Evolutionary conservation across 768 basidiomycete genomes (phyloP).

Genomic region (Strobilomyces confusus): DNA sequence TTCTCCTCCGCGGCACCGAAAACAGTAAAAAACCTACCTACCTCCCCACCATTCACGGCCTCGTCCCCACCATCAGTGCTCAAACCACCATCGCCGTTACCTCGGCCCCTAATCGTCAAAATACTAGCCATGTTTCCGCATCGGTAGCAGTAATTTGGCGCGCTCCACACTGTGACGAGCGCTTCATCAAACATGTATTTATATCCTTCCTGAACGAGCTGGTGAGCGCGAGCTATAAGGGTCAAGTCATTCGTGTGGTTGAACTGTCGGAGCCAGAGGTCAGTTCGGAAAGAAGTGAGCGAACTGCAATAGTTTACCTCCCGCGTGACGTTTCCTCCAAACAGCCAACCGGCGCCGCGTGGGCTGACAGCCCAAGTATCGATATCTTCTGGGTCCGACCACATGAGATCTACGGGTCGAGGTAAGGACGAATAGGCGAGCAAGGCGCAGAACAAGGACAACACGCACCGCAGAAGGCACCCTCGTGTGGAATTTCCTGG

Average conservation of each 20-base stretch:
- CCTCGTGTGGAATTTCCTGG: conserved; percentile 98
- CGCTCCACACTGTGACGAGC: conserved; percentile 91
- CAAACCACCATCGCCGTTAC: conserved; percentile 32
- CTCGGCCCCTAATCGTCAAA: conserved; percentile 70
- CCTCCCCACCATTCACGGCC: conserved; percentile 12
- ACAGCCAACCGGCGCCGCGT: conserved; percentile 93
- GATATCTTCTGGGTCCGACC: conserved; percentile 95
- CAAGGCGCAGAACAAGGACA: background rate
- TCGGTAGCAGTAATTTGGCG: conserved; percentile 82
- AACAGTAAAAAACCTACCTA: conserved; percentile 64
- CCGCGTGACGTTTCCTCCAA: conserved; percentile 79
- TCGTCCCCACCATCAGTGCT: conserved; percentile 1
- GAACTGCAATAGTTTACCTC: conserved; percentile 48
- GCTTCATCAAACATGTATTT: conserved; percentile 96
- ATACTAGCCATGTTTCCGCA: conserved; percentile 93
- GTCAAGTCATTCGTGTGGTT: conserved; percentile 86
- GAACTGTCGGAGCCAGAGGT: conserved; percentile 50
- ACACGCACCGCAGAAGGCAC: conserved; percentile 85
- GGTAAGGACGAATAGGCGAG: background rate
- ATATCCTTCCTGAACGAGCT: conserved; percentile 93
- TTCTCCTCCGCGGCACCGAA: conserved; percentile 90
- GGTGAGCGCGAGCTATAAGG: conserved; percentile 93
- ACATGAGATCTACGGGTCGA: conserved; percentile 76
- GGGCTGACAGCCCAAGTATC: conserved; percentile 97
- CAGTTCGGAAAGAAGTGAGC: background rate